These are phyloP conservation scores for Elongisporangium prolatum DNA, from an alignment of 352 stramenopile species.

Conservation along the genomic window DNA sequence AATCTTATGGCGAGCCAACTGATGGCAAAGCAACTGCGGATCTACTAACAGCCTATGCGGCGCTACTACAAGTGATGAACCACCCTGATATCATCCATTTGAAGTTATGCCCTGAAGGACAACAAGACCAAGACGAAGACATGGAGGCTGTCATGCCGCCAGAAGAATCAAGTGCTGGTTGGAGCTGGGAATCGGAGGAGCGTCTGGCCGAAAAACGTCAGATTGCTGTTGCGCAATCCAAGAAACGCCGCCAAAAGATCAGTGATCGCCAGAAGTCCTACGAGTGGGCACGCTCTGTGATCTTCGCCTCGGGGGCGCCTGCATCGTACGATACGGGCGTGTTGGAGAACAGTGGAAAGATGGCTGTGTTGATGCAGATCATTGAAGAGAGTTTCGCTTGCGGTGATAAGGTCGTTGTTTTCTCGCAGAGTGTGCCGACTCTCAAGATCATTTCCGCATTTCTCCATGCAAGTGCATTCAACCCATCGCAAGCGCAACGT, in stretches of 20 bases:
- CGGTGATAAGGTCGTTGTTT: slow-evolving; percentile 85
- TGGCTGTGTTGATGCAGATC: slow-evolving; percentile 70
- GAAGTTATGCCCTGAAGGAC: slow-evolving; percentile 42
- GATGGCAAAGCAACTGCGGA: slow-evolving; percentile 40
- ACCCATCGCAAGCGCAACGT: slow-evolving; percentile 18
- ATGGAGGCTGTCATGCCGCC: slow-evolving; percentile 15
- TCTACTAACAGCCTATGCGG: slow-evolving; percentile 73
- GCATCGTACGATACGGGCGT: slow-evolving; percentile 39
- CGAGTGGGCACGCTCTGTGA: slow-evolving; percentile 57
- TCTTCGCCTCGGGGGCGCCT: slow-evolving; percentile 14
- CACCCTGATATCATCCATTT: slow-evolving; percentile 84
- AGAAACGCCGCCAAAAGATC: slow-evolving; percentile 63
- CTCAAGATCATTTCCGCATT: slow-evolving; percentile 79
- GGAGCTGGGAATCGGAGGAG: slow-evolving; percentile 67
- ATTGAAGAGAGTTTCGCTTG: slow-evolving; percentile 65
- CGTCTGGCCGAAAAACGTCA: slow-evolving; percentile 48
- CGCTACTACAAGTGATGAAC: slow-evolving; percentile 84
- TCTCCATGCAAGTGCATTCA: slow-evolving; percentile 49
- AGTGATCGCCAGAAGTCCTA: slow-evolving; percentile 53
- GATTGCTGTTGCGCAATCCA: slow-evolving; percentile 33
- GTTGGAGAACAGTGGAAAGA: slow-evolving; percentile 76
- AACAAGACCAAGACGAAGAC: slow-evolving; percentile 31
- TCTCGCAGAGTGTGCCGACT: slow-evolving; percentile 85
- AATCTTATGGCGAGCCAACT: slow-evolving; percentile 36
- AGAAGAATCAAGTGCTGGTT: slow-evolving; percentile 24